phyloP scores from a whole-genome alignment of 768 basidiomycete genomes.

The Erythrobasidium yunnanense region DNA sequence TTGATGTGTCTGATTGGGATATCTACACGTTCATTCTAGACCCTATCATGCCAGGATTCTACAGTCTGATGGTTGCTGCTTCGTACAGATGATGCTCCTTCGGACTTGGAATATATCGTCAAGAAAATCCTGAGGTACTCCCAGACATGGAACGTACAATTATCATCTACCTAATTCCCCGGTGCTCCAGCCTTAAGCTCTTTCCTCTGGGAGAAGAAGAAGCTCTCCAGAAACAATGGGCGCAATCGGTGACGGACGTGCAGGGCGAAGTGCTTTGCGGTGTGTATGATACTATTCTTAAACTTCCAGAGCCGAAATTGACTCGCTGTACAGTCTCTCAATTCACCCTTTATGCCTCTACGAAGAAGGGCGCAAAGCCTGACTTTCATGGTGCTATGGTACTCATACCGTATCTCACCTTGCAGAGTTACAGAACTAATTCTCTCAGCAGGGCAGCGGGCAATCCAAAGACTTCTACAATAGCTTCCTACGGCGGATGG shows the following conservation, averaged over 20 bases:
- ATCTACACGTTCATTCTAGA: background rate
- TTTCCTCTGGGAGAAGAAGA: conserved; percentile 37
- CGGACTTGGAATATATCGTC: conserved; percentile 60
- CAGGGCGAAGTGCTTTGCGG: conserved; percentile 80
- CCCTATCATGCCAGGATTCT: too few species aligned
- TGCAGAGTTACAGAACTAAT: background rate
- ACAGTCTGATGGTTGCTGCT: too few species aligned
- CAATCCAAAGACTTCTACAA: conserved; percentile 29
- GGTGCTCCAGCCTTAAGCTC: conserved; percentile 44
- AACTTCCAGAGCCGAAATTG: background rate
- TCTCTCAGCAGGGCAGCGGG: conserved; percentile 20
- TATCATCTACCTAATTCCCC: background rate
- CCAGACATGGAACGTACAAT: background rate
- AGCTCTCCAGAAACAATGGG: conserved; percentile 60
- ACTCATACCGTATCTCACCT: background rate
- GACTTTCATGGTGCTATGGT: conserved; percentile 90
- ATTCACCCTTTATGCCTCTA: conserved; percentile 82
- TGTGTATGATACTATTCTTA: conserved; percentile 30
- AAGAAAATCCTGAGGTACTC: conserved; percentile 63
- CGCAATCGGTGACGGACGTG: conserved; percentile 71
- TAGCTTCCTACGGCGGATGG: conserved; percentile 25
- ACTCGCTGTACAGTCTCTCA: conserved; percentile 58
- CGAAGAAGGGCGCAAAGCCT: conserved; percentile 70
- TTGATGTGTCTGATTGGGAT: conserved; percentile 8
- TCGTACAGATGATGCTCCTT: conserved; percentile 65